Percentiles rank a stretch among this genome's conserved stretches.
These are phyloP conservation scores for Pleoardoris graminearum DNA, from an alignment of 2,329 filamentous ascomycete species.

Conservation along the genomic window DNA sequence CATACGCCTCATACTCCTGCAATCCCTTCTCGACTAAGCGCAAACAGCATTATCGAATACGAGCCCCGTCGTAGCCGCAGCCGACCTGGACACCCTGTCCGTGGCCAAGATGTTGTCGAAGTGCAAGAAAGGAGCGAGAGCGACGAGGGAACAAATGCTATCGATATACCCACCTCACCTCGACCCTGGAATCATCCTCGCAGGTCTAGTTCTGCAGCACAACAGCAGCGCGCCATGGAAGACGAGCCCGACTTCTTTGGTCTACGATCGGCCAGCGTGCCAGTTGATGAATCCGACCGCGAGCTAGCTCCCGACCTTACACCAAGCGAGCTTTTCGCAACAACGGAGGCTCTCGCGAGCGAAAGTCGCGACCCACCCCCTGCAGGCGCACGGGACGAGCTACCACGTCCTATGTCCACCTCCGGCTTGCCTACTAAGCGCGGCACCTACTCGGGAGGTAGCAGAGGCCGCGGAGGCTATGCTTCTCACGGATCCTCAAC, in stretches of 20 bases:
- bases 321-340: conserved; percentile 64
- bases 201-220: conserved; percentile 70
- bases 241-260: conserved; percentile 65
- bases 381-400: conserved; percentile 31
- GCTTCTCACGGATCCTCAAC: conserved; percentile 39
- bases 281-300: conserved; percentile 61
- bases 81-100: conserved; percentile 37
- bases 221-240: conserved; percentile 66
- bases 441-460: conserved; percentile 25
- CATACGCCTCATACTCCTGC: conserved; percentile 92
- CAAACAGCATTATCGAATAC: conserved; percentile 82
- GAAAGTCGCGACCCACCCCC: conserved; percentile 24
- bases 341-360: conserved; percentile 37
- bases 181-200: conserved; percentile 56
- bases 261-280: conserved; percentile 69
- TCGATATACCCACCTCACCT: conserved; percentile 74
- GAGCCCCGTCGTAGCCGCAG: conserved; percentile 41
- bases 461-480: conserved; percentile 35
- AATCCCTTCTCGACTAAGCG: conserved; percentile 89
- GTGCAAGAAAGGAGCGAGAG: conserved; percentile 33
- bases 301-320: conserved; percentile 57
- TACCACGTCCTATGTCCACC: conserved; percentile 29
- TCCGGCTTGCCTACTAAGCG: conserved; percentile 37
- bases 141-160: conserved; percentile 62
- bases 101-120: conserved; percentile 32